Evolutionary conservation across 179 eudicot species (phyloP), one percentile per base, ranked within the genome.

Genomic region (Corrigiola litoralis): DNA sequence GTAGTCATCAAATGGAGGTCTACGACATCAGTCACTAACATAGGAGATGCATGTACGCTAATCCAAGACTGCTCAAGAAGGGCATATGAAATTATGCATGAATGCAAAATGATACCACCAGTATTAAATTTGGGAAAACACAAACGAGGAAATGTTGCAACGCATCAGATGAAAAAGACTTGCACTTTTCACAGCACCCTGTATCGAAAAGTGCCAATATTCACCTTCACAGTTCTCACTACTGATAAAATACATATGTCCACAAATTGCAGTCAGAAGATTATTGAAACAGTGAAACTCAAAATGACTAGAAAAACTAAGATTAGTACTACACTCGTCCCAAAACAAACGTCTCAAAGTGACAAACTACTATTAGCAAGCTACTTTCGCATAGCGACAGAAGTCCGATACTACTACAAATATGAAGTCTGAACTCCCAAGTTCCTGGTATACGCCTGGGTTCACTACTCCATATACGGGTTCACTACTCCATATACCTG

Each of bases 401-500:
- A 47, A 31, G 11, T 42, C 61, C 65, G 37, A 52, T 27, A 32
- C 58, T 49, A 14, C 16, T 34, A 42, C 37, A 44, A 51, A 16
- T 42, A 29, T 50, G 8, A 40, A n/a, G n/a, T 32, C 44, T 36
- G 48, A 67, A 16, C 68, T 70, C 31, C 47, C 42, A 36, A 27
- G 27, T n/a, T n/a, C 37, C 41, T 37, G 41, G 38, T 62, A 63
- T 56, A 62, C 16, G 55, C 36, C 53, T 33, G 56, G n/a, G 47
- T 41, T 63, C 68, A 53, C 62, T 11, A 31, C 14, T 52, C 28
- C 25, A 54, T 25, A 33, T 67, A 20, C n/a, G 56, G n/a, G 47
- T 41, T 63, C 68, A 53, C 62, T 11, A 31, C 14, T 52, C 28
- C 25, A 54, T 25, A 33, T 67, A 61, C 74, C 74, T 70, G 74